Base-by-base conservation (phyloP, 2,329 filamentous ascomycete species). In the Cucurbitaria berberidis region DNA sequence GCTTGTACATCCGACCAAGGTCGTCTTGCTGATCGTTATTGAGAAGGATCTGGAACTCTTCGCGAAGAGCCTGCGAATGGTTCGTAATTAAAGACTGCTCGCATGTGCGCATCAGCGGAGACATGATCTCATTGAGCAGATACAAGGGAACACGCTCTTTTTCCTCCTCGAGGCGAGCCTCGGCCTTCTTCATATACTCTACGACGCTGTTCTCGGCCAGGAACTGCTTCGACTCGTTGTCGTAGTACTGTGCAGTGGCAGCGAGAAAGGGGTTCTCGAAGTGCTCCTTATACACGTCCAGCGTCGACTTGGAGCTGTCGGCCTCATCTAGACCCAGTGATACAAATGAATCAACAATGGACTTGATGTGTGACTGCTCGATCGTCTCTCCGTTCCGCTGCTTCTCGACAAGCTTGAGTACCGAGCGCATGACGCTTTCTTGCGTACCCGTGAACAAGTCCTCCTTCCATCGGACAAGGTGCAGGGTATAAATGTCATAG, bases 151-250 rank as follows among this genome's bases (percentile, higher is more conserved):
- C 95, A 22, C 95, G 90, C 71, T 93, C 91, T 78, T 96, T 95
- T 76, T 99, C 95, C 76, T 99, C 95, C 7, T 91, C 86, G 55
- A 99, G 78, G 27, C 95, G 88, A 36, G 86, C 78, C 77, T 98
- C 93, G 0, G 95, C 96, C 84, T 99, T 99, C 82, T 98, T 98
- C 95, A 99, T 98, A 78, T 98, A 99, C 72, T 99, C 95, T 29
- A 99, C 93, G 3, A 99, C 92, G 59, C 90, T 96, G 74, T 99
- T 99, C 75, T 98, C 93, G 10, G 92, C 90, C 29, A 99, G 86
- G 72, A 99, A 99, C 59, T 92, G 89, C 67, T 91, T 91, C 18
- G 95, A 98, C 75, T 99, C 96, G 40, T 89, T 87, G 65, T 91
- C 84, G 75, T 99, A 99, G 78, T 96, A 99, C 26, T 82, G 79